Conservation (phyloP, 176 grass and related monocot genomes). For the Oryza glaberrima region DNA sequence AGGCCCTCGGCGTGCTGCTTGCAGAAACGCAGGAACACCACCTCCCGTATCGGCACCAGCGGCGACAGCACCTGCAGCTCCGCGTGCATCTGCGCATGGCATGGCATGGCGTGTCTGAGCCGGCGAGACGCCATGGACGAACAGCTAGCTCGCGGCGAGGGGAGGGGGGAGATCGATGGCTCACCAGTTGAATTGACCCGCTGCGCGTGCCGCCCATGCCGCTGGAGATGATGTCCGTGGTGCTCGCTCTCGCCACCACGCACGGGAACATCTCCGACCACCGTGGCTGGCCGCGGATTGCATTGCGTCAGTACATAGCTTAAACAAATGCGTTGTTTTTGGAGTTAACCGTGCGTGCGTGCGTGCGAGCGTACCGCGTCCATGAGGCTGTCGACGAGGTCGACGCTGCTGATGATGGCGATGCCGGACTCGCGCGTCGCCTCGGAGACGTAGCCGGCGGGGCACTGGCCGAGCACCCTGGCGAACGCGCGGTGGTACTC, state of each 20-base stretch:
- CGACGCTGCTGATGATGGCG: constrained; percentile 69
- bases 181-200: constrained; percentile 92
- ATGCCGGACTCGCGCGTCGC: constrained; percentile 71
- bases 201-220: constrained; percentile 87
- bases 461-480: constrained; percentile 53
- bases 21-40: constrained; percentile 79
- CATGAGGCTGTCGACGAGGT: constrained; percentile 90
- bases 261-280: constrained; percentile 97
- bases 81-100: constrained; percentile 67
- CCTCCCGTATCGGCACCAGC: constrained; percentile 76
- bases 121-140: background rate
- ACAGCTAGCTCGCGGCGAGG: background rate
- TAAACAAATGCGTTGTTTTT: background rate
- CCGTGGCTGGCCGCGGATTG: constrained; percentile 46
- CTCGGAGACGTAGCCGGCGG: constrained; percentile 65
- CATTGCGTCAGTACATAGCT: background rate
- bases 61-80: constrained; percentile 96
- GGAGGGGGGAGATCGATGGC: background rate
- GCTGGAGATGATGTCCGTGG: constrained; percentile 73
- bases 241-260: constrained; percentile 73
- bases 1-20: constrained; percentile 84
- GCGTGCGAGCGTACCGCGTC: constrained; percentile 54
- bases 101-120: too few relatives aligned
- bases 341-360: too few relatives aligned
- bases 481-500: constrained; percentile 69